Conservation (phyloP, 2,329 filamentous ascomycete species). For the Venturia effusa region DNA sequence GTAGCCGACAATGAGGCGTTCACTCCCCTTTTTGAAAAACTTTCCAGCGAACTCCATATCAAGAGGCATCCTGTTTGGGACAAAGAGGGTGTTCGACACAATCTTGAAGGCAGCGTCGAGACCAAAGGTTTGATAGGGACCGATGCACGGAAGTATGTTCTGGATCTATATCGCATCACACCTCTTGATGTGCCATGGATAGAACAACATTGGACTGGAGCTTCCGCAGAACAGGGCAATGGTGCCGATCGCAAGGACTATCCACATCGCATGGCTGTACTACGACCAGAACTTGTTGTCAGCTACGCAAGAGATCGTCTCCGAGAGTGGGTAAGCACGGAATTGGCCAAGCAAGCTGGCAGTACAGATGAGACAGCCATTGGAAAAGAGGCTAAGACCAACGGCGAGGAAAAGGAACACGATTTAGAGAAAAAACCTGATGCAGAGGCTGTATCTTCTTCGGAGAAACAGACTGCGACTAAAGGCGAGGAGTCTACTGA, state of each 20-base stretch:
- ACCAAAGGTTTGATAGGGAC: conserved; percentile 97
- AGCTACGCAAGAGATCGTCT: conserved; percentile 75
- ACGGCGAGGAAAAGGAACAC: conserved; percentile 23
- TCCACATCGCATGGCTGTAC: conserved; percentile 90
- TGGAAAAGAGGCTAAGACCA: conserved; percentile 30
- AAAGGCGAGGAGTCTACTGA: conserved; percentile 5
- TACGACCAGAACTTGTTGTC: conserved; percentile 84
- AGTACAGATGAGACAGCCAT: conserved; percentile 19
- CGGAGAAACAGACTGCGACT: conserved; percentile 17
- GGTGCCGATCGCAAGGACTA: conserved; percentile 45
- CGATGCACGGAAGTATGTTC: conserved; percentile 92
- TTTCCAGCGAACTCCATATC: conserved; percentile 81
- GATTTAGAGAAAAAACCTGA: conserved; percentile 22
- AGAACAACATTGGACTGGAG: conserved; percentile 54
- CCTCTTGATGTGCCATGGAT: conserved; percentile 86
- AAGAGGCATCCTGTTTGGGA: conserved; percentile 98
- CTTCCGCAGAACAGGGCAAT: conserved; percentile 22
- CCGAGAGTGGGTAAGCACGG: conserved; percentile 74
- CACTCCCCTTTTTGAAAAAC: conserved; percentile 70
- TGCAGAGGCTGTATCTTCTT: conserved; percentile 16
- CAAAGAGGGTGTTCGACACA: conserved; percentile 81
- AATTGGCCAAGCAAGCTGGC: conserved; percentile 41
- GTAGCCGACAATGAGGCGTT: conserved; percentile 87
- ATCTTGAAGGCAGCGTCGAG: conserved; percentile 90
- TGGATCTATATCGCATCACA: conserved; percentile 90